phyloP scores from a whole-genome alignment of 106 monocot species.

The Iris macrosiphon region DNA sequence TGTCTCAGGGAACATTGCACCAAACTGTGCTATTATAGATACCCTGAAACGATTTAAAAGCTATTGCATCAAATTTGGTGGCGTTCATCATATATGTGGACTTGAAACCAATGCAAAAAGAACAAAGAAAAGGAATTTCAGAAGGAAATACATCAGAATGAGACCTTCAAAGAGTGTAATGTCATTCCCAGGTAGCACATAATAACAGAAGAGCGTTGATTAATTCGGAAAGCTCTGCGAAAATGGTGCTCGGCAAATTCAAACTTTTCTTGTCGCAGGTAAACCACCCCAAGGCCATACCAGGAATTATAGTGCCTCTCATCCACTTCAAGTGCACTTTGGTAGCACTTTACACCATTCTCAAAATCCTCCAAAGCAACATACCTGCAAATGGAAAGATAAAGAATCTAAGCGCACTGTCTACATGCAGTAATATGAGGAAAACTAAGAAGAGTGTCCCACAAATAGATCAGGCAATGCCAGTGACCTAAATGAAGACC shows the following conservation, averaged over 20 bases:
- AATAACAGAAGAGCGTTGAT: conserved; percentile 78
- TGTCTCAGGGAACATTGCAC: too few relatives aligned
- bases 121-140: not conserved
- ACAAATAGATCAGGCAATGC: too few relatives aligned
- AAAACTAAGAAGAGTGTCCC: too few relatives aligned
- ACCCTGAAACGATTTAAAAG: too few relatives aligned
- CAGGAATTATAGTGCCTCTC: conserved; percentile 97
- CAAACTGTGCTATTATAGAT: too few relatives aligned
- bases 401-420: too few relatives aligned
- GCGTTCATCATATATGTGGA: too few relatives aligned
- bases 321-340: conserved; percentile 79
- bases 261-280: conserved; percentile 94
- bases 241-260: conserved; percentile 97
- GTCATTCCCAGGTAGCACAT: conserved; percentile 94
- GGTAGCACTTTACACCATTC: conserved; percentile 89
- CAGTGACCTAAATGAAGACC: too few relatives aligned
- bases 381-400: conserved; percentile 30
- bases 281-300: conserved; percentile 91
- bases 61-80: too few relatives aligned
- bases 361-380: conserved; percentile 92
- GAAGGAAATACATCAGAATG: not conserved
- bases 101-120: too few relatives aligned
- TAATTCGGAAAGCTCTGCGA: conserved; percentile 66
- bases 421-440: too few relatives aligned
- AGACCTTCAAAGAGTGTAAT: conserved; percentile 71